phyloP scores from a whole-genome alignment of 805 yeast species.

The Pichia ethanolica region DNA sequence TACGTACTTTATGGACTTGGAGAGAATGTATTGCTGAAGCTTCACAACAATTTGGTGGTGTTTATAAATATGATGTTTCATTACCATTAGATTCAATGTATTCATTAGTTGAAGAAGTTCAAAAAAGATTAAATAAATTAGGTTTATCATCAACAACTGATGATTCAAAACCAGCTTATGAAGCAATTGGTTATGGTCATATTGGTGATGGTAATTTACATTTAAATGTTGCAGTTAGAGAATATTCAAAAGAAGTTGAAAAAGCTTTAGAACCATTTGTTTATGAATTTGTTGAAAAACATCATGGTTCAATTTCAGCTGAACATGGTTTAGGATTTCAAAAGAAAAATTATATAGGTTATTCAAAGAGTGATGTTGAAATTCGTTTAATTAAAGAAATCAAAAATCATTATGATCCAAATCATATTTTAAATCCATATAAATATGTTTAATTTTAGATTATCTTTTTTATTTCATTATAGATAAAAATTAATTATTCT shows the following conservation, averaged over 20 bases:
- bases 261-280: constrained; percentile 85
- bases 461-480: neutral
- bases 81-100: constrained; percentile 78
- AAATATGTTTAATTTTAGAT: constrained; percentile 53
- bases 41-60: constrained; percentile 80
- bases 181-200: constrained; percentile 96
- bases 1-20: constrained; percentile 85
- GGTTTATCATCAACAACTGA: constrained; percentile 59
- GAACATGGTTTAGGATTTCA: constrained; percentile 98
- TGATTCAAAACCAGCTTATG: constrained; percentile 65
- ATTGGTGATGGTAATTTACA: constrained; percentile 97
- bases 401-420: constrained; percentile 83
- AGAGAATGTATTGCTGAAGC: constrained; percentile 93
- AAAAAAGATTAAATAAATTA: constrained; percentile 46
- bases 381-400: constrained; percentile 68
- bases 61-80: constrained; percentile 94
- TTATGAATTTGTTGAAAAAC: constrained; percentile 73
- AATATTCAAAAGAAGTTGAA: constrained; percentile 75
- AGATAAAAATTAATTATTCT: too few relatives aligned
- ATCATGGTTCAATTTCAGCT: constrained; percentile 87
- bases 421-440: constrained; percentile 89
- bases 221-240: constrained; percentile 84
- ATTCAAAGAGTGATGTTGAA: constrained; percentile 70
- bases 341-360: constrained; percentile 82
- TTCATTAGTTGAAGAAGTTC: constrained; percentile 73